Conservation (phyloP, 352 stramenopile species). For the Blastocystis sp. region DNA sequence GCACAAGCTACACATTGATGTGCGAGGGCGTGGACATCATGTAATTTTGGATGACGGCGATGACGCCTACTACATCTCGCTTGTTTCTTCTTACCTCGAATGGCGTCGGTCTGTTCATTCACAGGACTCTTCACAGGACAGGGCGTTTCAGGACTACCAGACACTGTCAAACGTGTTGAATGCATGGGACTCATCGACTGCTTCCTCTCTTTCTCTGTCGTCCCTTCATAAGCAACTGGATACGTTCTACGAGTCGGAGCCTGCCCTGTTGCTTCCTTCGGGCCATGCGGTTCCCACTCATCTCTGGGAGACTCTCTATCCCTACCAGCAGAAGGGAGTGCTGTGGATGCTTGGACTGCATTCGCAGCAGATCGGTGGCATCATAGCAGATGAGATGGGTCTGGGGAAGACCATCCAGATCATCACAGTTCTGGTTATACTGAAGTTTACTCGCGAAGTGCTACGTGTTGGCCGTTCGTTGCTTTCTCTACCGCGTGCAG, state of each 20-base stretch:
- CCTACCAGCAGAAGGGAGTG: constrained; percentile 87
- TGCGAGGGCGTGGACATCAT: background rate
- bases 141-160: background rate
- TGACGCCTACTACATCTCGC: background rate
- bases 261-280: background rate
- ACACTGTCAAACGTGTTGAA: background rate
- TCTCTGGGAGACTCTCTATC: constrained; percentile 71
- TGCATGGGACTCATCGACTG: background rate
- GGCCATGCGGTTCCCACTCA: constrained; percentile 6
- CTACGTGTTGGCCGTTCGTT: background rate
- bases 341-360: constrained; percentile 93
- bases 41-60: constrained; percentile 29
- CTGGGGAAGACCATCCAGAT: constrained; percentile 93
- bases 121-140: background rate
- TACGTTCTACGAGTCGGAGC: background rate
- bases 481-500: background rate
- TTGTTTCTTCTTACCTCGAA: background rate
- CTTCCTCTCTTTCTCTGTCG: background rate
- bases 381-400: constrained; percentile 89
- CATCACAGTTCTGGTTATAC: constrained; percentile 69
- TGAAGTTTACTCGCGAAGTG: constrained; percentile 60
- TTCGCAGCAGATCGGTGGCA: constrained; percentile 88
- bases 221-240: background rate
- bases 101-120: background rate
- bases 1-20: background rate